These are phyloP conservation scores for Fusarium begoniae DNA, from an alignment of 2,329 filamentous ascomycete genomes.

Conservation along the genomic window DNA sequence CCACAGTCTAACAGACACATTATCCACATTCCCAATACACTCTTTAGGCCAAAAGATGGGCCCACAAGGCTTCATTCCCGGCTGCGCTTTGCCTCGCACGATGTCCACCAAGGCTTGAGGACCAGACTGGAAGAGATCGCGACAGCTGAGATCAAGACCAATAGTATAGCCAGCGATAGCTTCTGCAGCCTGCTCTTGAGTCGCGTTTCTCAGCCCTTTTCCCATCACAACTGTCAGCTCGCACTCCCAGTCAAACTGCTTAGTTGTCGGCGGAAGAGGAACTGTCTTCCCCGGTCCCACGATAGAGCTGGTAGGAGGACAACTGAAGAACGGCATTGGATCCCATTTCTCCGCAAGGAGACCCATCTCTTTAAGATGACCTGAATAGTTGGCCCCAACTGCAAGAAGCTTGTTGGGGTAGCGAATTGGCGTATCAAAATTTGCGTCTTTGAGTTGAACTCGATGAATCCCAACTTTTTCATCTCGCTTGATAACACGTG, in stretches of 20 bases:
- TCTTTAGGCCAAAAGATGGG: background rate
- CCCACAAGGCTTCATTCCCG: background rate
- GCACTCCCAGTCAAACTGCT: background rate
- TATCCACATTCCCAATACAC: background rate
- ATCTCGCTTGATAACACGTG: fast-evolving
- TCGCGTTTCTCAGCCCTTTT: background rate
- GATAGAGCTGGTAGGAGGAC: background rate
- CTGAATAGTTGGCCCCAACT: background rate
- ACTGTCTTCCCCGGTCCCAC: background rate
- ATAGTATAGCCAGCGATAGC: background rate
- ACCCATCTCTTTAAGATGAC: background rate
- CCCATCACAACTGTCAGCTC: background rate
- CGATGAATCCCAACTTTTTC: background rate
- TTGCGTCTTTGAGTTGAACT: background rate
- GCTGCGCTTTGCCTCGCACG: background rate
- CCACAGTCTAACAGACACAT: background rate
- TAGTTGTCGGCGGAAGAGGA: background rate
- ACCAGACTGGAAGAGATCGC: background rate
- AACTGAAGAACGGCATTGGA: background rate
- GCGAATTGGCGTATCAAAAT: background rate
- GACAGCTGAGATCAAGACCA: background rate
- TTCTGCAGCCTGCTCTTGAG: background rate
- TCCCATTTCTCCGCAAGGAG: background rate
- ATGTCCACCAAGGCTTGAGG: background rate
- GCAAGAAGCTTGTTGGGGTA: background rate